Base-by-base conservation (phyloP, 371 early-diverging fungal species). In the Actinomortierella wolfii region DNA sequence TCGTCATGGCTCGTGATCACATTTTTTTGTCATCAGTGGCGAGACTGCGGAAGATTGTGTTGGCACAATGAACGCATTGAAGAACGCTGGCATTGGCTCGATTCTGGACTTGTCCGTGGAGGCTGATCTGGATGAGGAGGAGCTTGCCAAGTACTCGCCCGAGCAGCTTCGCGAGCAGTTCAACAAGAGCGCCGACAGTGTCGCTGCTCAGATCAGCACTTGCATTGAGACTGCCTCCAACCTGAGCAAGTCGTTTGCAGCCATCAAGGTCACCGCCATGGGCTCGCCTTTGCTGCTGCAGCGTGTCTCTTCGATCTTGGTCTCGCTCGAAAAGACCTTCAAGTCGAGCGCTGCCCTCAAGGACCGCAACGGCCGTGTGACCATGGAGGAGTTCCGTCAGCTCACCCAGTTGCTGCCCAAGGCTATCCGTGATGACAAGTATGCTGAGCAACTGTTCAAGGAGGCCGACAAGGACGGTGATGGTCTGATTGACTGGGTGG, bases 31-130 rank as follows among this genome's bases (percentile, higher is more conserved):
- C 20, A 29, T 13, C 45, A 78, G 80, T 44, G 98, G 98, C 57
- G 97, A 98, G 78, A 88, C 89, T 17, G 83, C 91, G 28, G 86
- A 86, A 14, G 96, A 96, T 66, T 92, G 95, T 58, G 78, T 88
- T 9, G 86, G 88, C n/a, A 88, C 88, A 17, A 95, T 98, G 93
- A 82, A 83, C 42, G 51, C 67, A 21, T 82, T 96, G 55, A 74
- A 86, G 55, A 69, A 77, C 21, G 70, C 80, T 15, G 87, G 91
- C 7, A 92, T 98, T 77, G 90, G 91, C 21, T 86, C 91, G 34
- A 96, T 96, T 67, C 84, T 96, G 42, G 97, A 95, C 74, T 78
- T 93, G 20, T 91, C 94, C 0, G 83, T 95, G 44, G 98, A 97
- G 73, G 92, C 94, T 18, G 97, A 97, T 60, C 62, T 95, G 50